Evolutionary conservation across 768 basidiomycete genomes (phyloP), one percentile per base, ranked within the genome.

Genomic region (Russula lepida): DNA sequence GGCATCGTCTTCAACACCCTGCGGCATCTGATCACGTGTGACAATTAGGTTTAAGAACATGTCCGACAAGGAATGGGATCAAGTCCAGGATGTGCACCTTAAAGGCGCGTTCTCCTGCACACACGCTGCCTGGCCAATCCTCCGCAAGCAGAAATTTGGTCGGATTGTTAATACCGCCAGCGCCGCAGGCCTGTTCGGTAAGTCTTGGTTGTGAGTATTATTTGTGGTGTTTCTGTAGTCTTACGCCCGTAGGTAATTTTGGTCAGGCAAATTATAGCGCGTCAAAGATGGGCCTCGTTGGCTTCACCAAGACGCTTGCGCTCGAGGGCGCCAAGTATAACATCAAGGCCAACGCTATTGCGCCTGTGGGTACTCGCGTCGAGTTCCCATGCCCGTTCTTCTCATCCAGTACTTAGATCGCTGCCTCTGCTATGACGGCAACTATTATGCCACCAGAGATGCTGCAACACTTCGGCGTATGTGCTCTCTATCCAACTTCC

Each of bases 251-350:
- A 91, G 89, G 93, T 8, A 98, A 95, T 77, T 90, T 95, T 70
- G 97, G 97, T 11, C 95, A 98, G 74, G 86, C 93, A 13, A 99
- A 98, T 73, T 99, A 98, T 73, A 94, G 93, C 50, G 92, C 95
- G 2, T 95, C 95, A 2, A 98, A 99, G 80, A 95, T 97, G 92
- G 93, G 87, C 65, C 82, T 99, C 37, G 80, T 98, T 54, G 87
- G 79, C 0, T 97, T 98, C 74, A 92, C 94, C 19, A 93, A 92
- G 71, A 93, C 95, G 5, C 81, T 99, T 37, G 93, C 95, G 3
- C 77, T 83, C 25, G 97, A 99, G 73, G 97, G 97, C 37, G 88
- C 78, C 39, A 97, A 95, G 72, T 94, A 95, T 71, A 83, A 83
- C 67, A 98, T 98, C 71, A 84, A 84, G 69, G 82, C 88, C 1